A percentile compares a stretch with the other conserved stretches of the same genome.
phyloP scores from a whole-genome alignment of 2,329 filamentous ascomycete genomes.

The Phialocephala sp. region DNA sequence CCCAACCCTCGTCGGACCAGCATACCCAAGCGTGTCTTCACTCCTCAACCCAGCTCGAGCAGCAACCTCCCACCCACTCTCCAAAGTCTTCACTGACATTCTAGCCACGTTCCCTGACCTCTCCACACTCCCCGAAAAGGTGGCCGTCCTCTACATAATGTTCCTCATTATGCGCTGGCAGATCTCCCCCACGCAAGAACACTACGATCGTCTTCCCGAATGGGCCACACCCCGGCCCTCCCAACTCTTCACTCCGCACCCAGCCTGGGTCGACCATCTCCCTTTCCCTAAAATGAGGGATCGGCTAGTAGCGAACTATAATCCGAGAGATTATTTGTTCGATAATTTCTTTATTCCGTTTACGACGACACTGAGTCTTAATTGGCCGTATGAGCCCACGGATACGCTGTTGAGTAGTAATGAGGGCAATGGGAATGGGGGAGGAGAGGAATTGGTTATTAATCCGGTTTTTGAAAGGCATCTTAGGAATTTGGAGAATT shows the following conservation, averaged over 20 bases:
- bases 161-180: conserved; percentile 88
- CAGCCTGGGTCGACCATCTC: conserved; percentile 82
- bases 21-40: conserved; percentile 80
- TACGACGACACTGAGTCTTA: conserved; percentile 75
- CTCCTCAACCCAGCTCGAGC: conserved; percentile 73
- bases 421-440: conserved; percentile 42
- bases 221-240: conserved; percentile 71
- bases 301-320: conserved; percentile 59
- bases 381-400: conserved; percentile 82
- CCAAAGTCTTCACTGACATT: conserved; percentile 85
- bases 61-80: conserved; percentile 74
- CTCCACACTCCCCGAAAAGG: conserved; percentile 77
- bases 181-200: conserved; percentile 78
- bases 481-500: conserved; percentile 76
- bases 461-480: conserved; percentile 89
- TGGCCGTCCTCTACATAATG: conserved; percentile 84
- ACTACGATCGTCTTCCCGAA: conserved; percentile 76
- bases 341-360: conserved; percentile 85
- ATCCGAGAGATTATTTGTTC: conserved; percentile 63
- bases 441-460: conserved; percentile 60
- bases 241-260: conserved; percentile 72
- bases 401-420: conserved; percentile 68
- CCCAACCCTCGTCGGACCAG: conserved; percentile 73
- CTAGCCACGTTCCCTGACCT: conserved; percentile 84
- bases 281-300: conserved; percentile 82